Base-by-base conservation (phyloP, 1,284 basidiomycete genomes). In the Cerioporus squamosus region DNA sequence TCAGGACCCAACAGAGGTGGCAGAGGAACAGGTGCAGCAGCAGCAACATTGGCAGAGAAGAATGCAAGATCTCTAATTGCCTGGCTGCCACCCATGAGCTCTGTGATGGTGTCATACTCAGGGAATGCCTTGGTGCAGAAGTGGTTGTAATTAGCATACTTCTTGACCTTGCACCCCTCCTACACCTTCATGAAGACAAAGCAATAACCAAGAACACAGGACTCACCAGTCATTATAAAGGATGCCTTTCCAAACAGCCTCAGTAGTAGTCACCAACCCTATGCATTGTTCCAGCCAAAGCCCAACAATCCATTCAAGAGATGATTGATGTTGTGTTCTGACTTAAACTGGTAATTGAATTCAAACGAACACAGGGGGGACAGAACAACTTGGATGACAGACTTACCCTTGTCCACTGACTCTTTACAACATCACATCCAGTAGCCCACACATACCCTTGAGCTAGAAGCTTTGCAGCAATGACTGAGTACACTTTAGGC, bases 201-300 rank as follows among this genome's bases (percentile, higher is more conserved):
- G 23, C 17, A 45, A 9, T 12, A 45, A 8, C 44, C 10, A 23
- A 31, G 51, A 54, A 43, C 31, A 45, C 31, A 44, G 51, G 17
- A 20, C 44, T n/a, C 49, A 50, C 17, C 61, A 43, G 26, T 70
- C 71, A 55, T 53, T 71, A 55, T 53, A 50, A 2, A 72, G 14
- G 24, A 64, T 54, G 1, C 44, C 45, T 2, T 64, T 57, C 72
- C 75, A 75, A 0, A 75, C 73, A 26, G 64, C 55, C 26, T 68
- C 66, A 12, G 57, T 43, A 15, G 71, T 72, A 26, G 65, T 71
- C 5, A 73, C 71, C 6, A 70, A 7, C 64, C 33, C 9, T 50
- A 44, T 2, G 22, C 63, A 44, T 64, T 64, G 67, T 75, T 68
- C 74, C 74, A 75, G 1, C 75, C 74, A 67, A 73, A 75, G 1